Conservation (phyloP, 2,329 filamentous ascomycete species). For the Scleromitrula shiraiana region DNA sequence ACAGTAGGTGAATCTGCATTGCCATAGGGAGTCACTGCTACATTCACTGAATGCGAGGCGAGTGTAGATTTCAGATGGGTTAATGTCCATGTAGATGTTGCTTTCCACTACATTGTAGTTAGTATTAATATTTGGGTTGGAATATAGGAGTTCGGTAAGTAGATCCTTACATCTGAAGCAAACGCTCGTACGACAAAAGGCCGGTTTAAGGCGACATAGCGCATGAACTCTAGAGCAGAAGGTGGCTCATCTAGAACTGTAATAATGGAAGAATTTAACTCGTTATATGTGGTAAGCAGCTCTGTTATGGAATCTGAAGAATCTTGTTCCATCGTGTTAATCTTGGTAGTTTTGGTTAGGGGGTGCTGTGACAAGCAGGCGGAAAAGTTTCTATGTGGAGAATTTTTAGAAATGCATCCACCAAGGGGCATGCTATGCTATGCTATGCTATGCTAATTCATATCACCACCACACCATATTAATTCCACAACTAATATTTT, state of each 20-base stretch:
- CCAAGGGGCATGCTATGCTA: too few species aligned
- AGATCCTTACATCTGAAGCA: conserved; percentile 35
- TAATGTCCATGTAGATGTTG: conserved; percentile 7
- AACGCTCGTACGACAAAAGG: conserved; percentile 65
- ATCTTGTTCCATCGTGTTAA: neutral
- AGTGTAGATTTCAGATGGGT: conserved; percentile 8
- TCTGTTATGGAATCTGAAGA: conserved; percentile 37
- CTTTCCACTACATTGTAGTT: conserved; percentile 3
- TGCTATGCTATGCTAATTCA: too few species aligned
- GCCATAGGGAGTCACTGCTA: conserved; percentile 20
- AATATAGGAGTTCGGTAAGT: neutral
- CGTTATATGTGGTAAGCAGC: conserved; percentile 63
- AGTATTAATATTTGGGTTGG: neutral
- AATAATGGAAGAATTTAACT: conserved; percentile 56
- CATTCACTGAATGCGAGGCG: conserved; percentile 4
- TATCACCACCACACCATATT: too few species aligned
- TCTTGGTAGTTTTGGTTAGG: neutral
- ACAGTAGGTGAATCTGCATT: conserved; percentile 47
- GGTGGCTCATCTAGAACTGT: conserved; percentile 57
- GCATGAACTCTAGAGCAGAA: conserved; percentile 71
- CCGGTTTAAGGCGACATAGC: conserved; percentile 63
- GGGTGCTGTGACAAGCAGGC: too few species aligned
- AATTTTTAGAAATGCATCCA: too few species aligned
- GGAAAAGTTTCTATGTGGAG: too few species aligned
- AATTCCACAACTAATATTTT: too few species aligned